phyloP scores from a whole-genome alignment of 805 yeast genomes.

The Yarrowia hollandica region DNA sequence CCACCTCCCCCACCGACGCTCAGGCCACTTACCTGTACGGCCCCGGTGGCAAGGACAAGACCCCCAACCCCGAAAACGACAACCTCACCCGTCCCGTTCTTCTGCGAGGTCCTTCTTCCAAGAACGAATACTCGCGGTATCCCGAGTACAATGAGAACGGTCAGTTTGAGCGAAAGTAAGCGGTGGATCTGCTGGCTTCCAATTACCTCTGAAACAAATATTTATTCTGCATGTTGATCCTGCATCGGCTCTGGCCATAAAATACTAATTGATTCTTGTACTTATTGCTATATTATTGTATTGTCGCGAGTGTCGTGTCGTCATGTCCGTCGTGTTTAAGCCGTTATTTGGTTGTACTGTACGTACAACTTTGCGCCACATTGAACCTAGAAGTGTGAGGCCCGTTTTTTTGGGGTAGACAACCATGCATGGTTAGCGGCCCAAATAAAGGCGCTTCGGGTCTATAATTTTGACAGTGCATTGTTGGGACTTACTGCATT shows the following conservation, averaged over 20 bases:
- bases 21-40: conserved; percentile 27
- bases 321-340: too few relatives aligned
- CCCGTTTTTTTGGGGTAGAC: neutral
- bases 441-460: too few relatives aligned
- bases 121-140: conserved; percentile 13
- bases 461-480: too few relatives aligned
- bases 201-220: conserved; percentile 3
- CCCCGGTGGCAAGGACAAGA: conserved; percentile 29
- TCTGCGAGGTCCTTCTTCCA: conserved; percentile 29
- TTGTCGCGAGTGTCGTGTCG: too few relatives aligned
- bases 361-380: conserved; percentile 3
- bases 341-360: neutral
- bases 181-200: neutral
- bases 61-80: conserved; percentile 26
- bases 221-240: conserved; percentile 19
- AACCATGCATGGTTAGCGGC: too few relatives aligned
- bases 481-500: too few relatives aligned
- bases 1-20: conserved; percentile 6
- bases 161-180: conserved; percentile 17
- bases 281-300: neutral
- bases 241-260: neutral
- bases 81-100: conserved; percentile 26
- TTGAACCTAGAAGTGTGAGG: neutral
- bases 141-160: conserved; percentile 28
- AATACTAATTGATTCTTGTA: neutral